A percentile compares a stretch with the other conserved stretches of the same genome.
phyloP scores from a whole-genome alignment of 306 rosid genomes.

The Chamaecrista fasciculata region DNA sequence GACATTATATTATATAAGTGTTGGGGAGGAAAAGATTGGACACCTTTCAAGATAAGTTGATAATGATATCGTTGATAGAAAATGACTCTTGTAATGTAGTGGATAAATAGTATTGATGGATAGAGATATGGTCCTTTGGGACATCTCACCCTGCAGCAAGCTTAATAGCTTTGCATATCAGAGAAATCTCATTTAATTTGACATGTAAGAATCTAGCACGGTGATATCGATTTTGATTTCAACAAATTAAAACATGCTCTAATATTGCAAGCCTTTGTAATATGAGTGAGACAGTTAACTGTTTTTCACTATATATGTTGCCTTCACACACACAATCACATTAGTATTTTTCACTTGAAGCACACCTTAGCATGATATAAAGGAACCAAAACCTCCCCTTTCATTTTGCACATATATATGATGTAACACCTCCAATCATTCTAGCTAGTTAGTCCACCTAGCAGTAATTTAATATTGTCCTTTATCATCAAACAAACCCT shows the following conservation, averaged over 20 bases:
- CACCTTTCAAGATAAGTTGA: constrained; percentile 56
- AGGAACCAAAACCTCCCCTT: constrained; percentile 38
- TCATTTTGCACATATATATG: not conserved
- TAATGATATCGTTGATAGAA: constrained; percentile 28
- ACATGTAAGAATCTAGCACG: constrained; percentile 31
- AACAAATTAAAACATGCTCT: not conserved
- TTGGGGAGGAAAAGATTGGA: constrained; percentile 57
- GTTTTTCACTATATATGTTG: constrained; percentile 44
- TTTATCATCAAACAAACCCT: not conserved
- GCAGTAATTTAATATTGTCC: constrained; percentile 29
- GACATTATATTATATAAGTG: not conserved
- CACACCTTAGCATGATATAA: constrained; percentile 45
- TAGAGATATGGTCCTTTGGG: constrained; percentile 32
- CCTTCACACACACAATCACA: constrained; percentile 33
- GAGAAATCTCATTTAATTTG: constrained; percentile 28
- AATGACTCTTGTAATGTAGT: constrained; percentile 37
- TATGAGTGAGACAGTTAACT: constrained; percentile 43
- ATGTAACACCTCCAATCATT: constrained; percentile 34
- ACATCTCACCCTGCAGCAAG: constrained; percentile 60
- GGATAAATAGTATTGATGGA: constrained; percentile 22
- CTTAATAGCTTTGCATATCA: constrained; percentile 32
- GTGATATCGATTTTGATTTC: constrained; percentile 40
- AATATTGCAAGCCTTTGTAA: constrained; percentile 13
- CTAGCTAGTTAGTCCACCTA: constrained; percentile 26
- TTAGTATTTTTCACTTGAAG: constrained; percentile 36